Evolutionary conservation across 768 basidiomycete genomes (phyloP).

Genomic region (Amylocystis lapponica): DNA sequence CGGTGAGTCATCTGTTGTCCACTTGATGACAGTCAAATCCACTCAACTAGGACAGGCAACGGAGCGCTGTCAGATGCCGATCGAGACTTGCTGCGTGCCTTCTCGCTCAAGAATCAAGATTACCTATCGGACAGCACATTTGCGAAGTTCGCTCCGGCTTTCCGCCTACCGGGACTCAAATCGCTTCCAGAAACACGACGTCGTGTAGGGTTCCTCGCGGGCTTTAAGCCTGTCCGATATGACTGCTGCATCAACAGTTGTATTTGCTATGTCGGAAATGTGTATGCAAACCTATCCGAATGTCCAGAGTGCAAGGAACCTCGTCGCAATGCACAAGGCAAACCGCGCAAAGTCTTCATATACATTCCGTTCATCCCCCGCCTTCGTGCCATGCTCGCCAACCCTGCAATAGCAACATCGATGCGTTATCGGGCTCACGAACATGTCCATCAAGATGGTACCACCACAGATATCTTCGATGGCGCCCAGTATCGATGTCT

Average conservation of each 20-base stretch:
- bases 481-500: constrained; percentile 25
- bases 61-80: too few relatives aligned
- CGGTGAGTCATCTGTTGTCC: too few relatives aligned
- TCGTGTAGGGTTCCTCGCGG: constrained; percentile 26
- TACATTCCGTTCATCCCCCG: constrained; percentile 39
- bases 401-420: constrained; percentile 12
- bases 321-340: constrained; percentile 10
- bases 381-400: constrained; percentile 23
- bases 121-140: not conserved
- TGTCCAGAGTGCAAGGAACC: constrained; percentile 35
- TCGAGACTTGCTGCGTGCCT: not conserved
- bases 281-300: constrained; percentile 15
- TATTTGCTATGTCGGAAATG: constrained; percentile 28
- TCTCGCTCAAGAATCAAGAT: not conserved
- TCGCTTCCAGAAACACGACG: not conserved
- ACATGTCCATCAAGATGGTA: constrained; percentile 7
- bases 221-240: constrained; percentile 26
- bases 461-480: constrained; percentile 33
- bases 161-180: not conserved
- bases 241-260: constrained; percentile 42
- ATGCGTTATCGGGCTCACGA: constrained; percentile 23
- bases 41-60: not conserved
- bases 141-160: not conserved
- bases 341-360: constrained; percentile 23
- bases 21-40: not conserved